Evolutionary conservation across 164 flowering plant genomes (phyloP).

Genomic region (Kalanchoe fedtschenkoi): DNA sequence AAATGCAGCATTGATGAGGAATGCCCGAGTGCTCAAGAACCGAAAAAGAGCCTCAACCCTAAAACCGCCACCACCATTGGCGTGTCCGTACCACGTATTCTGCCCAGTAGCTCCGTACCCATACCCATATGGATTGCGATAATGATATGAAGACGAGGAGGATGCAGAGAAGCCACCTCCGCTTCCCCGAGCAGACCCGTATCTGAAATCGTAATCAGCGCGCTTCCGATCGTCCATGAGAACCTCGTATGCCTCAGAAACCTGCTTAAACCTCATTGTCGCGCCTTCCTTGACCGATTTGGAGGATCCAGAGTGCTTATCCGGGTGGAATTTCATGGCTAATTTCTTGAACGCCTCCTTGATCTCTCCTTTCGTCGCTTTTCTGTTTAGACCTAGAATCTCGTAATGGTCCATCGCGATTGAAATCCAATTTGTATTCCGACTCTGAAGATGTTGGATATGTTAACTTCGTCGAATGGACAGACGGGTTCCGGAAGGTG

Average conservation of each 20-base stretch:
- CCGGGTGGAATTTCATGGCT: slow-evolving; percentile 76
- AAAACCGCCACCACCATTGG: background rate
- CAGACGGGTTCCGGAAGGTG: background rate
- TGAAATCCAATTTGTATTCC: background rate
- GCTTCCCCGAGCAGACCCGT: background rate
- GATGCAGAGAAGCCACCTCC: background rate
- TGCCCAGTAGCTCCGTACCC: background rate
- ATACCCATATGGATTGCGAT: background rate
- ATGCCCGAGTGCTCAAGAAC: slow-evolving; percentile 34
- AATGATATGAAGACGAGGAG: slow-evolving; percentile 3
- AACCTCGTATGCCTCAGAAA: slow-evolving; percentile 76
- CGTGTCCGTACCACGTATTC: background rate
- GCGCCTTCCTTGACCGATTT: slow-evolving; percentile 34
- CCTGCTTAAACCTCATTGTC: slow-evolving; percentile 50
- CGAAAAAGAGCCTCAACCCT: slow-evolving; percentile 25
- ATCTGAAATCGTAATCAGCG: slow-evolving; percentile 35
- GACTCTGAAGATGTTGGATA: background rate
- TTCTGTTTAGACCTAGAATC: slow-evolving; percentile 41
- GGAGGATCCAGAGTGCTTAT: slow-evolving; percentile 62
- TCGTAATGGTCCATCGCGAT: slow-evolving; percentile 56
- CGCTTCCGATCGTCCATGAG: slow-evolving; percentile 66
- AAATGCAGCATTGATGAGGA: slow-evolving; percentile 54
- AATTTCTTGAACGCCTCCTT: slow-evolving; percentile 62
- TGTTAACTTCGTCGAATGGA: background rate
- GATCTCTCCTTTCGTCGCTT: slow-evolving; percentile 62